Conservation (phyloP, 1,284 basidiomycete genomes). For the Trichosporon sp. region DNA sequence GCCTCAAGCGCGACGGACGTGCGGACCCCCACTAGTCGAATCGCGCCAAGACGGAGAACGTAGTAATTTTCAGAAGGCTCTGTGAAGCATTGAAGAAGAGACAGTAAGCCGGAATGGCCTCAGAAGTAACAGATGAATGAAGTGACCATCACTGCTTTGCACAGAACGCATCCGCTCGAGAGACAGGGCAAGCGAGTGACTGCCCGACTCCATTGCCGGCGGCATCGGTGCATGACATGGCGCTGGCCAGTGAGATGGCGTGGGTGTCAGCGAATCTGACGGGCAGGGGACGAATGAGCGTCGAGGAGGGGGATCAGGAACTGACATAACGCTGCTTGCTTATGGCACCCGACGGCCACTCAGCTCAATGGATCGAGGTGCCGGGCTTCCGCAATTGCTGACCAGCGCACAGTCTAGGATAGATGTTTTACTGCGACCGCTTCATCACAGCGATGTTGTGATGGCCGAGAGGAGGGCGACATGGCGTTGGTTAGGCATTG, state of each 20-base stretch:
- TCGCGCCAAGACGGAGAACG: too few relatives aligned
- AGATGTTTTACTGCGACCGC: too few relatives aligned
- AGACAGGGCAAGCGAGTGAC: not conserved
- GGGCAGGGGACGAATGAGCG: too few relatives aligned
- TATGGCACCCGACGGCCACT: too few relatives aligned
- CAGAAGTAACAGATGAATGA: not conserved
- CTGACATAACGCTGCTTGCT: not conserved
- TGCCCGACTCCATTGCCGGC: not conserved
- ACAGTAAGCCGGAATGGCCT: not conserved
- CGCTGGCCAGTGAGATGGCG: not conserved
- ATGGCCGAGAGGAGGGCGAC: too few relatives aligned
- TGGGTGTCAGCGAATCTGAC: not conserved
- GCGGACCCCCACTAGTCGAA: not conserved
- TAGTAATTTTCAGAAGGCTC: not conserved
- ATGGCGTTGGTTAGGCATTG: too few relatives aligned
- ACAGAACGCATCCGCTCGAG: not conserved
- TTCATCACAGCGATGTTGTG: too few relatives aligned
- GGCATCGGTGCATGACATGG: not conserved
- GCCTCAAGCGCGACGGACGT: conserved; percentile 27
- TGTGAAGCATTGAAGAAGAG: not conserved
- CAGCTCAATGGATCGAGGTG: too few relatives aligned
- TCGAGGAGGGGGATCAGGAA: not conserved
- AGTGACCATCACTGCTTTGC: not conserved
- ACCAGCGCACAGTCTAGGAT: too few relatives aligned
- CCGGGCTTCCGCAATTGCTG: too few relatives aligned